Evolutionary conservation across 2,329 filamentous ascomycete genomes (phyloP), one percentile per base, ranked within the genome.

Genomic region (Fusarium sacchari): DNA sequence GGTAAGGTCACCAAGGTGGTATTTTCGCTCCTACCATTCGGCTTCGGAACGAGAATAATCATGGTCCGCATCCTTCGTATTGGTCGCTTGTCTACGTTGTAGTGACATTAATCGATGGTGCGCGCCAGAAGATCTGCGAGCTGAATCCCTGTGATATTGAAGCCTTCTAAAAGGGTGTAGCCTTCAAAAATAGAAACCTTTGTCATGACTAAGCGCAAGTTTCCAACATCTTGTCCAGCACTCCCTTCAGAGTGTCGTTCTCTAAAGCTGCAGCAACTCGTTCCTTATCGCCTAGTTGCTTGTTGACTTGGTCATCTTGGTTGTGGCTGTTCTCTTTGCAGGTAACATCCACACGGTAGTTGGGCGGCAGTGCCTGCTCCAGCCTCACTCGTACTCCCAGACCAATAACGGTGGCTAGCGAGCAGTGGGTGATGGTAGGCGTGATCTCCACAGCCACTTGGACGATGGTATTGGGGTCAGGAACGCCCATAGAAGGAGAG

Each of bases 311-410:
- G 72, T 97, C 95, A 50, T 94, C 96, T 69, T 97, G 97, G 74
- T 91, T 94, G 82, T 98, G 96, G n/a, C 95, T 96, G 71, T 95
- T 96, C 83, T 97, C 93, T 83, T 98, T 98, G 82, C 98, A 97
- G 77, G 92, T 90, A 50, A 98, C 94, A 82, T 98, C 95, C 57
- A 98, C 89, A 42, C 96, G 90, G 82, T 96, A 99, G 78, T 96
- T 93, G 39, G 96, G 94, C 7, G 96, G 96, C 65, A 99, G 87
- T 17, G 94, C 93, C 81, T 97, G 93, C 84, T 98, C 95, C 30
- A 99, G 88, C 30, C 96, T 90, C 46, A 98, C 95, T 49, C 96
- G 91, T 28, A 99, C 94, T 20, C 95, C 96, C 22, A 99, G 88
- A 2, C 96, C 96, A 78, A 99, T 97, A 68, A 99, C 95, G 1